These are phyloP conservation scores for Allium fistulosum DNA, from an alignment of 106 monocot species.

Conservation along the genomic window DNA sequence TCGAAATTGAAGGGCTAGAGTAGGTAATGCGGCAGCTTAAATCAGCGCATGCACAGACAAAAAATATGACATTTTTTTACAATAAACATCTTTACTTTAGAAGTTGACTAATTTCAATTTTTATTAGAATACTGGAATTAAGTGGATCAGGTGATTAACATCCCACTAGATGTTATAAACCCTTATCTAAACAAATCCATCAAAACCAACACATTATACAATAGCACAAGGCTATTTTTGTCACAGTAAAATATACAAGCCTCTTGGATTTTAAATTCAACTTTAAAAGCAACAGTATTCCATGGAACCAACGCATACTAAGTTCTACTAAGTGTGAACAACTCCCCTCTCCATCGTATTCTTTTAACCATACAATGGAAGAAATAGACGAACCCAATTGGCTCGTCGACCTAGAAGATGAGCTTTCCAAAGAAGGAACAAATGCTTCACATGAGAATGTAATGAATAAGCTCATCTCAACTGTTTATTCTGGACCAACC, in stretches of 20 bases:
- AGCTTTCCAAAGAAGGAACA: conserved; percentile 32
- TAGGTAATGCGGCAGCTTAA: too few relatives aligned
- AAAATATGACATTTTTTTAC: too few relatives aligned
- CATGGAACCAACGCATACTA: conserved; percentile 5
- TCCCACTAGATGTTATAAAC: neutral
- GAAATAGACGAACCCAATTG: conserved; percentile 18
- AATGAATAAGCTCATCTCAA: conserved; percentile 66
- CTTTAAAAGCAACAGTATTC: conserved; percentile 6
- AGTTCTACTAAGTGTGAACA: neutral
- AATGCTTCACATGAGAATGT: conserved; percentile 11
- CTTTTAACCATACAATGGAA: conserved; percentile 6
- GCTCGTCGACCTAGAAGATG: conserved; percentile 24
- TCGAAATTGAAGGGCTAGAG: too few relatives aligned
- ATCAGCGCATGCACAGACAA: too few relatives aligned
- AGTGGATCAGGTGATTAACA: conserved; percentile 21
- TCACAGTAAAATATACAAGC: neutral
- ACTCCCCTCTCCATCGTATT: neutral
- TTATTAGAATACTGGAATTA: neutral
- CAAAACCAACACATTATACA: neutral
- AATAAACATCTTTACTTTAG: conserved; percentile 14
- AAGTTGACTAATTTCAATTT: conserved; percentile 19
- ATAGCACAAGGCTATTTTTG: conserved; percentile 15
- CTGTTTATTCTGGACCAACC: conserved; percentile 64
- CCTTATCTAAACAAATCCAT: conserved; percentile 14
- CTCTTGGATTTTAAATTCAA: neutral